These are phyloP conservation scores for Cryphonectria carpinicola DNA, from an alignment of 2,329 filamentous ascomycete species.

Conservation along the genomic window DNA sequence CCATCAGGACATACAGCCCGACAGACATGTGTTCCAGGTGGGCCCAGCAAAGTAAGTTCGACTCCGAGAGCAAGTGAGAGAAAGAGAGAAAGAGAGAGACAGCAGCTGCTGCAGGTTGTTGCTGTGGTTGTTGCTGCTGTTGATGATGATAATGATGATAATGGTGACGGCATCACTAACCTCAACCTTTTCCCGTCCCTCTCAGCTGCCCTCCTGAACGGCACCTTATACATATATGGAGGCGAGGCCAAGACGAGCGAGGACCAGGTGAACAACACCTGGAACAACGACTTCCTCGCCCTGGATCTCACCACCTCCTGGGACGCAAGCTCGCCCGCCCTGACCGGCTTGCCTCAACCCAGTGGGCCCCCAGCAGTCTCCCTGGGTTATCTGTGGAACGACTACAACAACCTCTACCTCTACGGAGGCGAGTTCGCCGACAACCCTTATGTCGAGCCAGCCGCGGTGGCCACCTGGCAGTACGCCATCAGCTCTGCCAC, in stretches of 20 bases:
- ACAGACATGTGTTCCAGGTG: conserved; percentile 67
- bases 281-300: conserved; percentile 76
- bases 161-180: no score
- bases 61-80: not conserved
- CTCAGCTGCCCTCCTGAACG: conserved; percentile 69
- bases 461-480: conserved; percentile 68
- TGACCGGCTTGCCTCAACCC: conserved; percentile 58
- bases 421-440: conserved; percentile 78
- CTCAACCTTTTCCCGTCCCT: not conserved
- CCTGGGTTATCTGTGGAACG: conserved; percentile 77
- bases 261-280: conserved; percentile 65
- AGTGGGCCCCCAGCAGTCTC: conserved; percentile 70
- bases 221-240: conserved; percentile 77
- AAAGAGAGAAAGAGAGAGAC: no score
- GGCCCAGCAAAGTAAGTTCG: conserved; percentile 61
- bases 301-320: conserved; percentile 76
- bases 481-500: conserved; percentile 63
- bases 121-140: no score
- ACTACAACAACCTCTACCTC: conserved; percentile 69
- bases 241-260: conserved; percentile 64
- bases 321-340: conserved; percentile 65
- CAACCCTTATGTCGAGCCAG: conserved; percentile 58
- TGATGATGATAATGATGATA: no score
- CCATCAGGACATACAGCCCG: conserved; percentile 49
- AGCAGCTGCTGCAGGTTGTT: not conserved